Evolutionary conservation across 441 rosid genomes (phyloP).

Genomic region (Populus hybrid): DNA sequence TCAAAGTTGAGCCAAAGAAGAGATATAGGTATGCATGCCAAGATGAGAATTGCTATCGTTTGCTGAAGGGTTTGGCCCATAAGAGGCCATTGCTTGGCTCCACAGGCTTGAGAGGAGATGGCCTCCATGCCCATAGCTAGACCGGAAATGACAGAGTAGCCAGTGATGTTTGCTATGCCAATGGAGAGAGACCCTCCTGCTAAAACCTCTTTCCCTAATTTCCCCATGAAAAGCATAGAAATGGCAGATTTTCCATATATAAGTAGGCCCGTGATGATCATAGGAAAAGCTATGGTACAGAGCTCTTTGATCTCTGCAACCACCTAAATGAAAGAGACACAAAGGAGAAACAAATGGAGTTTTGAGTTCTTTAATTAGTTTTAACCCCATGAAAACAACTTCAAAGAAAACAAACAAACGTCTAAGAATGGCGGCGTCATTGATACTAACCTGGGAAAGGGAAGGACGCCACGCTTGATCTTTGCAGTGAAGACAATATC

Average conservation of each 20-base stretch:
- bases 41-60: conserved; percentile 56
- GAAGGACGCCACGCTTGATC: conserved; percentile 25
- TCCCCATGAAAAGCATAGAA: conserved; percentile 85
- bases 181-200: conserved; percentile 92
- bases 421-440: conserved; percentile 6
- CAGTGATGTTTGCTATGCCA: conserved; percentile 88
- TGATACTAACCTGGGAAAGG: conserved; percentile 26
- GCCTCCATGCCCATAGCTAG: conserved; percentile 89
- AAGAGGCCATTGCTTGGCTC: conserved; percentile 70
- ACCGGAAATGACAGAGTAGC: conserved; percentile 89
- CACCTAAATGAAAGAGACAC: conserved; percentile 23
- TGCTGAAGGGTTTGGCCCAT: conserved; percentile 80
- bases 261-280: conserved; percentile 70
- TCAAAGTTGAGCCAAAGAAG: conserved; percentile 65
- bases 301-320: conserved; percentile 65
- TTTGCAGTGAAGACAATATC: conserved; percentile 9
- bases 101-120: conserved; percentile 84
- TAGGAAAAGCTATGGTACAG: conserved; percentile 63
- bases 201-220: conserved; percentile 64
- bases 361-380: not conserved
- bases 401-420: not conserved
- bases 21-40: conserved; percentile 62
- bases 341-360: not conserved
- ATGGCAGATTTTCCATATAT: conserved; percentile 73
- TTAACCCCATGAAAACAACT: not conserved